These are phyloP conservation scores for Angomonas ambiguus DNA, from an alignment of 208 protist species.

Conservation along the genomic window DNA sequence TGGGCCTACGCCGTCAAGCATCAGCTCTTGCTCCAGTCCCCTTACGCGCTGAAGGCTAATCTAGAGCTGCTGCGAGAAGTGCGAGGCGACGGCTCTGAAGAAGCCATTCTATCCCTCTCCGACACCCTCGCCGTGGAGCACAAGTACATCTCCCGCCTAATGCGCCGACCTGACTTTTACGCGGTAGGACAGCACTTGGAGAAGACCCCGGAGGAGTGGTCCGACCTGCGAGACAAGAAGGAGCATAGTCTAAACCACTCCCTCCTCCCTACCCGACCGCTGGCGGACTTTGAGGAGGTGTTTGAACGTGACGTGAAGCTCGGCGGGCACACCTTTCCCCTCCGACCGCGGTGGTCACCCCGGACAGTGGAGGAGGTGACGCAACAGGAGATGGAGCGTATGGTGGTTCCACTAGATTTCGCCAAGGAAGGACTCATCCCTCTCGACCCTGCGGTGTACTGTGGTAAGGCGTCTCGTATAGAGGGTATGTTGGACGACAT, in stretches of 20 bases:
- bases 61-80: constrained; percentile 73
- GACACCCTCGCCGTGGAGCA: constrained; percentile 75
- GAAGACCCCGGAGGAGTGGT: constrained; percentile 63
- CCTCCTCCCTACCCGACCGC: constrained; percentile 46
- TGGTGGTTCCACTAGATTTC: constrained; percentile 56
- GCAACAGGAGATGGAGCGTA: constrained; percentile 24
- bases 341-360: constrained; percentile 81
- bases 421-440: constrained; percentile 49
- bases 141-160: constrained; percentile 52
- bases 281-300: constrained; percentile 74
- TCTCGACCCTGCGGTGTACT: constrained; percentile 46
- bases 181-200: constrained; percentile 72
- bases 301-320: constrained; percentile 83
- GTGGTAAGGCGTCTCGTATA: constrained; percentile 54
- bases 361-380: constrained; percentile 71
- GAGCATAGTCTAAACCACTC: constrained; percentile 61
- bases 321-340: constrained; percentile 71
- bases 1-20: constrained; percentile 90
- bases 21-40: constrained; percentile 83
- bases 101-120: constrained; percentile 52
- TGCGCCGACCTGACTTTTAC: constrained; percentile 79
- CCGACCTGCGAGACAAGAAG: constrained; percentile 46
- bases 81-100: constrained; percentile 70
- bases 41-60: constrained; percentile 75
- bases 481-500: constrained; percentile 82